phyloP scores from a whole-genome alignment of 768 basidiomycete species.

The Pholiota molesta region DNA sequence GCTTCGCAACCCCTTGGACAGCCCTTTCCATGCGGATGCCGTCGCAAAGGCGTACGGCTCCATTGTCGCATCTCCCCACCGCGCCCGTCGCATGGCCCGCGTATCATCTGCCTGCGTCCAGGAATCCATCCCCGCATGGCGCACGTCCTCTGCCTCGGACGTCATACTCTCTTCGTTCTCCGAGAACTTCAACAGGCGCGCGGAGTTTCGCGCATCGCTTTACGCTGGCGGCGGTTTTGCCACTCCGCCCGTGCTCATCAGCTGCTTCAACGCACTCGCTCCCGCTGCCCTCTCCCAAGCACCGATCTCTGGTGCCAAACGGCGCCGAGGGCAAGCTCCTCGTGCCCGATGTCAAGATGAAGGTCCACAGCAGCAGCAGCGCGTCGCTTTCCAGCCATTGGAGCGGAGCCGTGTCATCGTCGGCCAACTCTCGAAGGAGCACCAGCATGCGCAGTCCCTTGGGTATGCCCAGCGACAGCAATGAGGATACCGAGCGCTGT shows the following conservation, averaged over 20 bases:
- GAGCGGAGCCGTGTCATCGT: constrained; percentile 27
- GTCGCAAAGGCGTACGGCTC: constrained; percentile 42
- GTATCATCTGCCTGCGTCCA: constrained; percentile 14
- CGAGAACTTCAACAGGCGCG: constrained; percentile 57
- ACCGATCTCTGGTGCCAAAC: constrained; percentile 57
- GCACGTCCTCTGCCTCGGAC: constrained; percentile 34
- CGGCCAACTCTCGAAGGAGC: constrained; percentile 24
- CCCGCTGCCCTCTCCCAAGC: constrained; percentile 38
- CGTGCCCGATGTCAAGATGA: constrained; percentile 46
- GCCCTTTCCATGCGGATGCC: constrained; percentile 32
- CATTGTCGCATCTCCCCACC: constrained; percentile 53
- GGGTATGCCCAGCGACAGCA: constrained; percentile 17
- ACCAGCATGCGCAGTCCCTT: constrained; percentile 20
- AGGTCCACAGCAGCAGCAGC: constrained; percentile 31
- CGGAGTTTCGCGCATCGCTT: constrained; percentile 49
- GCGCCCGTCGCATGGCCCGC: constrained; percentile 23
- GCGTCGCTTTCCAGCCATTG: constrained; percentile 38
- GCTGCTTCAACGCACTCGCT: constrained; percentile 38
- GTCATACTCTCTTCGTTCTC: constrained; percentile 60
- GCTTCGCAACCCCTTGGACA: constrained; percentile 39
- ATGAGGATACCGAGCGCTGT: constrained; percentile 31
- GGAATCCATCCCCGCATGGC: constrained; percentile 9
- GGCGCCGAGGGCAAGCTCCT: constrained; percentile 69
- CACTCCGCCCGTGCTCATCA: constrained; percentile 26
- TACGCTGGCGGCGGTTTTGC: constrained; percentile 29